These are phyloP conservation scores for Wickerhamomyces sydowiorum DNA, from an alignment of 805 yeast genomes.

Conservation along the genomic window DNA sequence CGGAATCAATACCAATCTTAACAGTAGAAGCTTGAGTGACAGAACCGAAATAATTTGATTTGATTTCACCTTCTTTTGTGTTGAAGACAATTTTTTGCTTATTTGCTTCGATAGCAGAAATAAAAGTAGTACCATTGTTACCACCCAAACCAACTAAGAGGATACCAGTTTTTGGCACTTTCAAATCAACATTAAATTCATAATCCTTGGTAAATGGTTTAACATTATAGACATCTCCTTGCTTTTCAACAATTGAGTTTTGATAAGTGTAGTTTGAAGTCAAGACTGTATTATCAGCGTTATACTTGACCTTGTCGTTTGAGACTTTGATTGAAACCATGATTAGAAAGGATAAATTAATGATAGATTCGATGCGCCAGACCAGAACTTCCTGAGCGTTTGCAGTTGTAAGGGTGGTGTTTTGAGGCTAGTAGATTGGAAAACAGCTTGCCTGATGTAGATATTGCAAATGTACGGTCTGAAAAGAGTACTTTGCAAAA, in stretches of 20 bases:
- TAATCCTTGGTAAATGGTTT: slow-evolving; percentile 69
- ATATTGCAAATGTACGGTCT: background rate
- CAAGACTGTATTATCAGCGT: slow-evolving; percentile 38
- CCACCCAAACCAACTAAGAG: slow-evolving; percentile 95
- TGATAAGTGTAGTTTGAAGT: slow-evolving; percentile 56
- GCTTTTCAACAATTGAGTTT: slow-evolving; percentile 63
- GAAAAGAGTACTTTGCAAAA: background rate
- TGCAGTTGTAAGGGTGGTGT: slow-evolving; percentile 25
- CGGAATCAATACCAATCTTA: slow-evolving; percentile 76
- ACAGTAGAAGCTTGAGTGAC: slow-evolving; percentile 91
- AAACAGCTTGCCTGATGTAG: slow-evolving; percentile 16
- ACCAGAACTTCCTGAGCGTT: slow-evolving; percentile 22
- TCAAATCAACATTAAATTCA: slow-evolving; percentile 80
- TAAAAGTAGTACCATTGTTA: slow-evolving; percentile 89
- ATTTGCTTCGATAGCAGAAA: slow-evolving; percentile 83
- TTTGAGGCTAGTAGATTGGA: slow-evolving; percentile 21
- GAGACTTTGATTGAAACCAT: slow-evolving; percentile 39
- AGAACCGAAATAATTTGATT: slow-evolving; percentile 83
- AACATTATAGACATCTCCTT: slow-evolving; percentile 47
- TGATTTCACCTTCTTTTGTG: slow-evolving; percentile 70
- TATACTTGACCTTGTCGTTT: slow-evolving; percentile 45
- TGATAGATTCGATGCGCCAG: slow-evolving; percentile 12
- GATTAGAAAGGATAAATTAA: slow-evolving; percentile 10
- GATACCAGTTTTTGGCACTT: slow-evolving; percentile 80
- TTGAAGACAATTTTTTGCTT: slow-evolving; percentile 71